Percentiles rank a stretch among this genome's conserved stretches.
Conservation (phyloP, 208 protist species). For the Phytomonas francai region DNA sequence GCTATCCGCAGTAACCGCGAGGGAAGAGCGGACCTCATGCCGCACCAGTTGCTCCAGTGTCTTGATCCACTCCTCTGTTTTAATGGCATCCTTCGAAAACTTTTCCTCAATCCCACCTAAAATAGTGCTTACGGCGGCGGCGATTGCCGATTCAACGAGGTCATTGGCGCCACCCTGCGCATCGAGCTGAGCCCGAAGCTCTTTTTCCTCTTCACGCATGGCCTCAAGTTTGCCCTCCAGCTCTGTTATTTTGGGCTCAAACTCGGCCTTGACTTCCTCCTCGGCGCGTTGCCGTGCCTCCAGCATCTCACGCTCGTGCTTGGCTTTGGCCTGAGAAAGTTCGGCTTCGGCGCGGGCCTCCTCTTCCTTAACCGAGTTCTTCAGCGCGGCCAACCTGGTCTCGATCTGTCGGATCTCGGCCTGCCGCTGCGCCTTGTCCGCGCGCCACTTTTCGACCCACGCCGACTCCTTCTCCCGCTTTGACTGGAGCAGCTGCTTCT, state of each 20-base stretch:
- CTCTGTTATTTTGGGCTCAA: conserved; percentile 36
- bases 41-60: conserved; percentile 49
- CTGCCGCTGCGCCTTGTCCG: conserved; percentile 58
- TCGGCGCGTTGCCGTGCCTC: conserved; percentile 39
- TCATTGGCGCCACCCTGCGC: conserved; percentile 25
- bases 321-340: conserved; percentile 35
- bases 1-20: conserved; percentile 50
- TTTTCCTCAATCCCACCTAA: conserved; percentile 37
- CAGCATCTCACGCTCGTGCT: conserved; percentile 36
- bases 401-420: conserved; percentile 69
- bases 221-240: conserved; percentile 27
- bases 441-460: conserved; percentile 46
- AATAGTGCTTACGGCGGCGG: conserved; percentile 45
- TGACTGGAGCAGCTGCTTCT: conserved; percentile 43
- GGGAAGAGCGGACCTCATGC: conserved; percentile 61
- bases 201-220: conserved; percentile 37
- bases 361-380: conserved; percentile 40
- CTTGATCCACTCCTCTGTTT: conserved; percentile 35
- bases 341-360: conserved; percentile 42
- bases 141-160: conserved; percentile 39
- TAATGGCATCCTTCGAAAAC: conserved; percentile 23
- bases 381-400: conserved; percentile 33
- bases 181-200: conserved; percentile 37
- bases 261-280: conserved; percentile 35
- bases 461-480: conserved; percentile 43